Evolutionary conservation across 306 rosid genomes (phyloP).

Genomic region (Psophocarpus tetragonolobus): DNA sequence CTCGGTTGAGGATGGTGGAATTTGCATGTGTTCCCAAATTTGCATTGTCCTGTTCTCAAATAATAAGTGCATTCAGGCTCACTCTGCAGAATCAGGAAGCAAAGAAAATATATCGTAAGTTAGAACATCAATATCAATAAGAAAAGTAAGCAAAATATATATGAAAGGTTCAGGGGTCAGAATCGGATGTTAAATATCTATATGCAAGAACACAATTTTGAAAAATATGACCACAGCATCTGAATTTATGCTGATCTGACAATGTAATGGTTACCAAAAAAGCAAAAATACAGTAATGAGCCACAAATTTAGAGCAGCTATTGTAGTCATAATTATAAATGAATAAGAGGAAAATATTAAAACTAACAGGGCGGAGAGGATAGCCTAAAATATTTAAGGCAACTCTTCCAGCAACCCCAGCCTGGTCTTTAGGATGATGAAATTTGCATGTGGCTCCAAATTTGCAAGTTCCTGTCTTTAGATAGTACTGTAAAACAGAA

Average conservation of each 20-base stretch:
- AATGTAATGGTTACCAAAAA: slow-evolving; percentile 6
- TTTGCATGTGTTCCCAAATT: slow-evolving; percentile 88
- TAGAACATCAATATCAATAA: slow-evolving; percentile 23
- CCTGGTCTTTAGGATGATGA: slow-evolving; percentile 94
- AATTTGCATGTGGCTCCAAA: slow-evolving; percentile 96
- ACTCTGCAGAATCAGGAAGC: slow-evolving; percentile 55
- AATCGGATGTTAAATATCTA: slow-evolving; percentile 12
- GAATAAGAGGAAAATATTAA: slow-evolving; percentile 25
- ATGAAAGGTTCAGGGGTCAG: slow-evolving; percentile 13
- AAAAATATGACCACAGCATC: slow-evolving; percentile 7
- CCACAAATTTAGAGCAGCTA: slow-evolving; percentile 19
- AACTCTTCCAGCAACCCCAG: slow-evolving; percentile 87
- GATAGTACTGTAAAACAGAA: slow-evolving; percentile 65
- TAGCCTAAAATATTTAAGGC: slow-evolving; percentile 83
- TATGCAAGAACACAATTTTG: slow-evolving; percentile 19
- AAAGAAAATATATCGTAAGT: neutral
- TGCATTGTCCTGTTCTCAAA: slow-evolving; percentile 92
- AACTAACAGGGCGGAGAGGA: slow-evolving; percentile 89
- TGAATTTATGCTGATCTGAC: neutral
- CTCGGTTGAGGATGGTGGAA: slow-evolving; percentile 93
- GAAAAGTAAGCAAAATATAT: neutral
- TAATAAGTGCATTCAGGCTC: slow-evolving; percentile 85
- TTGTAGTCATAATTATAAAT: slow-evolving; percentile 14
- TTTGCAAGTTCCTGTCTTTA: slow-evolving; percentile 71
- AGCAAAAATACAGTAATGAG: slow-evolving; percentile 25